Conservation (phyloP, 768 basidiomycete species). For the Crassisporium funariophilum region DNA sequence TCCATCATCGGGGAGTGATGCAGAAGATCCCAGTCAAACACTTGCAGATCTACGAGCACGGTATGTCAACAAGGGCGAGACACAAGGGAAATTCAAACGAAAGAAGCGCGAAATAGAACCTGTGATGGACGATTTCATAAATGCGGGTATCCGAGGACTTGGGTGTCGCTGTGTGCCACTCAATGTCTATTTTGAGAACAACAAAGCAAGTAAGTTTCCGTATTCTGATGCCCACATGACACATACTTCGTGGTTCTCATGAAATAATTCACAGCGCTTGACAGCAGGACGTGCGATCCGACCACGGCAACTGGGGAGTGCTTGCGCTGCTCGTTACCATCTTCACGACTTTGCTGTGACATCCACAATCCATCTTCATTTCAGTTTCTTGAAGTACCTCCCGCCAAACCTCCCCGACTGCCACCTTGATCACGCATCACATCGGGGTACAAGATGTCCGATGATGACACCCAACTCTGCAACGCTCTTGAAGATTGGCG, state of each 20-base stretch:
- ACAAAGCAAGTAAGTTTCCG: not conserved
- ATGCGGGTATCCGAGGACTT: not conserved
- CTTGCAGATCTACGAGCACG: too few species aligned
- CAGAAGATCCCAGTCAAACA: too few species aligned
- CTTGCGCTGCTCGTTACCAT: not conserved
- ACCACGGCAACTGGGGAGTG: not conserved
- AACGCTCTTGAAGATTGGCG: not conserved
- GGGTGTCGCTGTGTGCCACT: not conserved
- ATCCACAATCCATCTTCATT: not conserved
- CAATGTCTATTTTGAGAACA: not conserved
- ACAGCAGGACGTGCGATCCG: not conserved
- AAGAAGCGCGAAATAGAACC: not conserved
- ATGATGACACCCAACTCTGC: not conserved
- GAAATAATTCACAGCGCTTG: not conserved
- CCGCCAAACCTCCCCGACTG: not conserved
- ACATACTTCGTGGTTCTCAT: not conserved
- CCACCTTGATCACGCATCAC: not conserved
- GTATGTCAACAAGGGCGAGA: not conserved
- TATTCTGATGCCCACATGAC: not conserved
- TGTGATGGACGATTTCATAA: constrained; percentile 7
- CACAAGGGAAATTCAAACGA: constrained; percentile 4
- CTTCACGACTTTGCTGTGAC: not conserved
- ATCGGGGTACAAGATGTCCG: not conserved
- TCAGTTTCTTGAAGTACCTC: not conserved
- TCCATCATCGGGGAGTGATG: too few species aligned